Conservation (phyloP, 2,329 filamentous ascomycete species). For the Parastagonospora nodorum region DNA sequence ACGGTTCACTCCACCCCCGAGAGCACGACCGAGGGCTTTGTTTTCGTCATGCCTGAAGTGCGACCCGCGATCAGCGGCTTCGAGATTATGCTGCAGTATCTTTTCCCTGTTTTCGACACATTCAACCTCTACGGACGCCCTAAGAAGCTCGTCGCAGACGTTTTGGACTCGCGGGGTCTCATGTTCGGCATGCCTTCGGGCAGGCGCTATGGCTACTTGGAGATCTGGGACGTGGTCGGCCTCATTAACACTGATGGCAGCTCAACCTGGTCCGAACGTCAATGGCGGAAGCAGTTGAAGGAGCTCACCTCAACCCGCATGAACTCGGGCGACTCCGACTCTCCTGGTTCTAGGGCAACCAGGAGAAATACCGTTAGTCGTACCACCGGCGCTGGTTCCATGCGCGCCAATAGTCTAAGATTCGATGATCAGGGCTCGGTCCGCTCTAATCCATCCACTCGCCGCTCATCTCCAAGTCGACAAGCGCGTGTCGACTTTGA, state of each 20-base stretch:
- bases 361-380: conserved; percentile 53
- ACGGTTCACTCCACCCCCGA: conserved; percentile 82
- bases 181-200: conserved; percentile 99
- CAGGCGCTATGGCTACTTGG: conserved; percentile 85
- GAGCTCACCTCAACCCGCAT: conserved; percentile 83
- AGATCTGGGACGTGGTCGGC: conserved; percentile 80
- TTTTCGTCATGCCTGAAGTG: conserved; percentile 96
- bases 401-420: conserved; percentile 41
- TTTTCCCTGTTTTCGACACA: conserved; percentile 93
- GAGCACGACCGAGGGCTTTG: conserved; percentile 84
- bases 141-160: conserved; percentile 82
- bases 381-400: conserved; percentile 43
- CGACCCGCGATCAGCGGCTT: conserved; percentile 92
- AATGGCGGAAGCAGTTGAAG: conserved; percentile 90
- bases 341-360: conserved; percentile 47
- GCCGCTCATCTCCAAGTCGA: conserved; percentile 50
- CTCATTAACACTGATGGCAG: conserved; percentile 81
- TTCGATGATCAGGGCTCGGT: conserved; percentile 51
- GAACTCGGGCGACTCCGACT: conserved; percentile 49
- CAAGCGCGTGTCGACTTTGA: conserved; percentile 26
- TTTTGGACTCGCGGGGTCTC: conserved; percentile 81
- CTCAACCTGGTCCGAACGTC: conserved; percentile 76
- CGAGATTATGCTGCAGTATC: conserved; percentile 89
- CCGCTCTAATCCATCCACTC: conserved; percentile 52
- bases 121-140: conserved; percentile 92